Percentiles rank a stretch among this genome's conserved stretches.
phyloP scores from a whole-genome alignment of 305 asterid genomes.

The Nicotiana rustica region DNA sequence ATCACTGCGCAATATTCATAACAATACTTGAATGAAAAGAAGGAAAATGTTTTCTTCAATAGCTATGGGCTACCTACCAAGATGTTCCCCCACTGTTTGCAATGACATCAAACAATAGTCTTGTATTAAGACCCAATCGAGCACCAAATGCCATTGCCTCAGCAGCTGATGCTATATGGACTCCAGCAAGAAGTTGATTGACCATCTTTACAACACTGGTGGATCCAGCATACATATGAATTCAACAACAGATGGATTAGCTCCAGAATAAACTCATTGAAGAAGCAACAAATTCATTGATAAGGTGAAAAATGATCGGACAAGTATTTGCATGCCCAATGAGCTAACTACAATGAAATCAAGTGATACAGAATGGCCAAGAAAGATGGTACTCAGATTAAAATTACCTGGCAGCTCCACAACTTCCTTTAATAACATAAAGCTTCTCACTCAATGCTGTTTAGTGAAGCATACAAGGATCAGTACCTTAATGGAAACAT shows the following conservation, averaged over 20 bases:
- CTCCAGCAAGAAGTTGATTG: conserved; percentile 99
- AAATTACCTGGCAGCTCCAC: conserved; percentile 95
- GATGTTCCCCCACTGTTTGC: conserved; percentile 80
- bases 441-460: conserved; percentile 96
- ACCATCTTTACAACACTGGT: conserved; percentile 93
- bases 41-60: neutral
- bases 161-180: conserved; percentile 97
- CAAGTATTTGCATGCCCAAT: conserved; percentile 29
- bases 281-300: neutral
- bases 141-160: conserved; percentile 98
- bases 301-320: conserved; percentile 22
- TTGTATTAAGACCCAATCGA: conserved; percentile 83
- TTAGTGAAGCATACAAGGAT: conserved; percentile 45
- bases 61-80: conserved; percentile 57
- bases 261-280: conserved; percentile 31
- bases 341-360: conserved; percentile 29
- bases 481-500: conserved; percentile 23
- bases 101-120: conserved; percentile 80
- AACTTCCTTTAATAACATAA: conserved; percentile 89
- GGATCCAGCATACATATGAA: conserved; percentile 26
- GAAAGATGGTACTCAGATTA: conserved; percentile 36
- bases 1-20: neutral
- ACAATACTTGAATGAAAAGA: conserved; percentile 8
- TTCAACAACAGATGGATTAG: conserved; percentile 9
- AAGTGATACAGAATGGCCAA: conserved; percentile 12